Conservation (phyloP, 75 land plant species). For the Sequoiadendron giganteum region DNA sequence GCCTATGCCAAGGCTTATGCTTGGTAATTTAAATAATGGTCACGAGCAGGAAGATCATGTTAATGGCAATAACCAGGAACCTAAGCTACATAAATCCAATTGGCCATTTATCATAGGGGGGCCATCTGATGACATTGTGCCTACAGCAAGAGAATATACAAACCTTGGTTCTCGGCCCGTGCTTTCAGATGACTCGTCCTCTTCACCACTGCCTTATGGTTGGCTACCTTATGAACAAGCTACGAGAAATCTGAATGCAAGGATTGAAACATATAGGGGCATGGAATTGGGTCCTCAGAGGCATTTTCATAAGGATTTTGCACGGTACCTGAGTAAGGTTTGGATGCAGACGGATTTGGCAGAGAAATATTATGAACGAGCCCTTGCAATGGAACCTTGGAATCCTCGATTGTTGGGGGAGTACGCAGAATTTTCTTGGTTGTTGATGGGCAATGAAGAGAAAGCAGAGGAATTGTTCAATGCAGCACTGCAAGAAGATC, state of each 20-base stretch:
- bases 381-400: conserved; percentile 15
- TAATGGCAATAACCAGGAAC: not conserved
- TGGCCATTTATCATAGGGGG: not conserved
- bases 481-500: conserved; percentile 15
- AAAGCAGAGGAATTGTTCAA: conserved; percentile 23
- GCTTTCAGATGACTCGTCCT: not conserved
- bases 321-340: conserved; percentile 19
- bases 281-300: not conserved
- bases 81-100: not conserved
- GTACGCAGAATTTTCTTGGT: conserved; percentile 25
- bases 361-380: conserved; percentile 21
- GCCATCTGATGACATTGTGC: not conserved
- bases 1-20: not conserved
- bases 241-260: not conserved
- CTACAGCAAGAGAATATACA: conserved; percentile 15
- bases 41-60: not conserved
- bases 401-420: conserved; percentile 15
- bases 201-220: not conserved
- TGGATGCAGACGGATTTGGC: conserved; percentile 24
- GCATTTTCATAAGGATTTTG: conserved; percentile 23
- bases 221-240: conserved; percentile 2
- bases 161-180: conserved; percentile 15
- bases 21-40: not conserved
- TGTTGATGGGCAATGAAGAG: conserved; percentile 7
- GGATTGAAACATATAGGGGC: conserved; percentile 11